Evolutionary conservation across 2,329 filamentous ascomycete genomes (phyloP), one percentile per base, ranked within the genome.

Genomic region (Didymella lethalis): DNA sequence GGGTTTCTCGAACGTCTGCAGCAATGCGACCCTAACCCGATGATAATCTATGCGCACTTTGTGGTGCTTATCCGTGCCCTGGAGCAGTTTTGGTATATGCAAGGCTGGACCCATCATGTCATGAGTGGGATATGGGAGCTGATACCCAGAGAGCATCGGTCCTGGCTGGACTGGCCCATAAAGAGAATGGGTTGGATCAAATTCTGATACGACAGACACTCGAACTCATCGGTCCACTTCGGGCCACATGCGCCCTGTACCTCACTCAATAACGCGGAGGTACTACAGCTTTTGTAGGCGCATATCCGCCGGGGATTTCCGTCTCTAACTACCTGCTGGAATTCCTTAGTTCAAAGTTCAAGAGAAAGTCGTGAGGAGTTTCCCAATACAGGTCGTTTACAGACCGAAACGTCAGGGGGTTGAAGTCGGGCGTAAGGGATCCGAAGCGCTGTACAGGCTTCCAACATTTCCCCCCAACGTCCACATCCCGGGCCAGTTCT

Each of bases 11-110:
- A 67, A 2, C 59, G 66, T 7, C 46, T 73, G 20, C 70, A 74
- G 34, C 43, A 57, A 31, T 59, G 62, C n/a, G 66, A 72, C 23
- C 34, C 66, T 1, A 54, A 64, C 4, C 57, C 65, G 1, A 53
- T 74, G 34, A 64, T 73, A 16, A 46, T 74, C 0, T 73, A 69
- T 31, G 71, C 70, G 23, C 63, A 73, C 52, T 74, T 73, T 44
- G 58, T 62, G 3, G 65, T 74, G 8, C 48, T 74, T 20, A 64
- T 74, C 48, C 57, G 61, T 6, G 68, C 67, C 25, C 56, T 74
- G 62, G 69, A 74, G 29, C 51, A 60, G 1, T 71, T 74, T 40
- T 74, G 71, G 71, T 74, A 71, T 40, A 69, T 71, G 65, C 65
- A 67, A 34, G 71, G 68, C 7, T 74, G 69, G 70, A 73, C 71